Conservation (phyloP, 768 basidiomycete species). For the Strobilomyces echinocephalus region DNA sequence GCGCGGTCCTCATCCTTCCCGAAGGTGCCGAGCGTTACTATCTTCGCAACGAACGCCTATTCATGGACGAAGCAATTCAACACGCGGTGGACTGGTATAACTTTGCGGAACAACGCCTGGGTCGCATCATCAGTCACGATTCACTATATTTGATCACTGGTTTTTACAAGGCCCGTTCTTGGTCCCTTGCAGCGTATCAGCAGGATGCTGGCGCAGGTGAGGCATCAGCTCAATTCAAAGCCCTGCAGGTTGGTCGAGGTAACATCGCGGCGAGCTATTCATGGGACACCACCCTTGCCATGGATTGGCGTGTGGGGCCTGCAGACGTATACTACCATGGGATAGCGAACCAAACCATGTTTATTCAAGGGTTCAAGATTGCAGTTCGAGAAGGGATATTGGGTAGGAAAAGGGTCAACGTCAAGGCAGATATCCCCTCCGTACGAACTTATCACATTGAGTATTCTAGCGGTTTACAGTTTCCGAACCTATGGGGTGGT, state of each 20-base stretch:
- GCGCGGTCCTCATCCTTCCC: constrained; percentile 31
- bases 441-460: neutral
- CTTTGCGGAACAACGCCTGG: constrained; percentile 15
- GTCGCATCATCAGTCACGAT: neutral
- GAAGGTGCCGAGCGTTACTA: constrained; percentile 24
- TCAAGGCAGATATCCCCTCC: neutral
- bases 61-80: constrained; percentile 18
- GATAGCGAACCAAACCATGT: constrained; percentile 20
- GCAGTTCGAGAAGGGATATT: constrained; percentile 1
- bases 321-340: neutral
- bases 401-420: constrained; percentile 1
- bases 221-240: constrained; percentile 1
- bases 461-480: neutral
- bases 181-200: constrained; percentile 25
- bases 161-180: constrained; percentile 13
- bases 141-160: constrained; percentile 13
- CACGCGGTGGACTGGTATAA: constrained; percentile 28
- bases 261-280: constrained; percentile 11
- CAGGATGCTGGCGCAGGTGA: neutral
- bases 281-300: constrained; percentile 10
- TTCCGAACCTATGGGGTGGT: neutral
- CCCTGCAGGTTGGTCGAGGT: constrained; percentile 6
- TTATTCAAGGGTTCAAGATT: constrained; percentile 20
- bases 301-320: constrained; percentile 8
- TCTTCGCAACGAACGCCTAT: constrained; percentile 18